These are phyloP conservation scores for Ascochyta rabiei DNA, from an alignment of 2,329 filamentous ascomycete species.

Conservation along the genomic window DNA sequence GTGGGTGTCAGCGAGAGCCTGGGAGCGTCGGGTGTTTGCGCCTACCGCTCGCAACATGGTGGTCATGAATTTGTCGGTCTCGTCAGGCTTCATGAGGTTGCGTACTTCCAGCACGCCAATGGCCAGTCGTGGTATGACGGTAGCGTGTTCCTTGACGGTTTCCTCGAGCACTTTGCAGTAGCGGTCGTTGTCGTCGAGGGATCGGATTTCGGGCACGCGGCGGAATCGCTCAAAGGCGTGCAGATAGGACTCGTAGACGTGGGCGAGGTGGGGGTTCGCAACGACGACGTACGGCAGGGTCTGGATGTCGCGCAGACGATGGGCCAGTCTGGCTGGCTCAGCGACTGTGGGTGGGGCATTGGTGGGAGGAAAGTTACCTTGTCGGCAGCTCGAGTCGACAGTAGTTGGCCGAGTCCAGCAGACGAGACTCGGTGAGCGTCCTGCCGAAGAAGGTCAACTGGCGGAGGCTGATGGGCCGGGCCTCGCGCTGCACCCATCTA, in stretches of 20 bases:
- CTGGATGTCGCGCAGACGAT: conserved; percentile 96
- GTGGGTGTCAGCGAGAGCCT: neutral
- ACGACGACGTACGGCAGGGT: conserved; percentile 94
- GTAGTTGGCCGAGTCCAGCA: conserved; percentile 96
- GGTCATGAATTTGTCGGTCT: conserved; percentile 94
- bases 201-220: conserved; percentile 80
- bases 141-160: conserved; percentile 84
- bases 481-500: conserved; percentile 92
- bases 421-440: conserved; percentile 84
- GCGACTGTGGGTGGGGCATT: neutral
- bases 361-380: conserved; percentile 55
- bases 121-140: conserved; percentile 90
- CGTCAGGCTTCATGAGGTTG: conserved; percentile 76
- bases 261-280: conserved; percentile 90
- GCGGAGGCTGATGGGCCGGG: conserved; percentile 91
- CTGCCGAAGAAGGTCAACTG: conserved; percentile 98
- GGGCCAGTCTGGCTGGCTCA: conserved; percentile 70
- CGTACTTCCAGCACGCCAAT: conserved; percentile 94
- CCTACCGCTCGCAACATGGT: conserved; percentile 85
- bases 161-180: conserved; percentile 81
- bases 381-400: conserved; percentile 93
- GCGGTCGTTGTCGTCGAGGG: conserved; percentile 84
- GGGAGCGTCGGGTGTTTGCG: no score
- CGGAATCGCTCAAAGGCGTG: conserved; percentile 93
- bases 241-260: conserved; percentile 97